Base-by-base conservation (phyloP, 805 yeast genomes). In the Nematodospora valgi region DNA sequence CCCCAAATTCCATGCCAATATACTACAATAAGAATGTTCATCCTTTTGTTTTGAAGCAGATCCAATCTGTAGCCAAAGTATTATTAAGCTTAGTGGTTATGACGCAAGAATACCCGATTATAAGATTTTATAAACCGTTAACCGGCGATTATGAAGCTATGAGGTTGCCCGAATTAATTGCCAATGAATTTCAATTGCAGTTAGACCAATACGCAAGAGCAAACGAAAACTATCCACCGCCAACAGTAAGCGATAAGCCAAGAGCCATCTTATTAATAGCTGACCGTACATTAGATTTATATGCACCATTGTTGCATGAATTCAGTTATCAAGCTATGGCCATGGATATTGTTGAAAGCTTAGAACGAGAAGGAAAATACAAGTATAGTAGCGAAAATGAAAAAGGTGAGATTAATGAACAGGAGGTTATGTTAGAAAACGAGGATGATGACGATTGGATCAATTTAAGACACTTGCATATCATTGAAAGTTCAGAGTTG, bases 281-380 rank as follows among this genome's bases (percentile, higher is more conserved):
- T 2, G 98, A 93, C 58, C 71, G 99, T 43, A 72, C 95, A 2
- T 54, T 88, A 54, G 98, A 94, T 56, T 64, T 83, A 32, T 76
- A 76, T 48, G 84, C 93, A 5, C 96, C 97, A 0, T 55, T 93
- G 30, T 59, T 89, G 36, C 98, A 93, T 57, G 96, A 87, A 54
- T 86, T 89, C 58, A 76, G 82, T 16, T 93, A 89, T 58, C 95
- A 91, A 59, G 89, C 97, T 4, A 80, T 89, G 85, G 83, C 89
- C 13, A 82, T 82, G 63, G 98, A 91, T 56, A 59, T 82, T 18
- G 70, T 72, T 2, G 63, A 62, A 20, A 51, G 60, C 27, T 58
- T 68, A 43, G 74, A 47, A 62, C 59, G 56, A 57, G 64, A 35
- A 64, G 64, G 67, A 19, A 45, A 45, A 11, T 82, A 76, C 53